Base-by-base conservation (phyloP, 495 filamentous ascomycete species). In the Penicillium egyptiacum region DNA sequence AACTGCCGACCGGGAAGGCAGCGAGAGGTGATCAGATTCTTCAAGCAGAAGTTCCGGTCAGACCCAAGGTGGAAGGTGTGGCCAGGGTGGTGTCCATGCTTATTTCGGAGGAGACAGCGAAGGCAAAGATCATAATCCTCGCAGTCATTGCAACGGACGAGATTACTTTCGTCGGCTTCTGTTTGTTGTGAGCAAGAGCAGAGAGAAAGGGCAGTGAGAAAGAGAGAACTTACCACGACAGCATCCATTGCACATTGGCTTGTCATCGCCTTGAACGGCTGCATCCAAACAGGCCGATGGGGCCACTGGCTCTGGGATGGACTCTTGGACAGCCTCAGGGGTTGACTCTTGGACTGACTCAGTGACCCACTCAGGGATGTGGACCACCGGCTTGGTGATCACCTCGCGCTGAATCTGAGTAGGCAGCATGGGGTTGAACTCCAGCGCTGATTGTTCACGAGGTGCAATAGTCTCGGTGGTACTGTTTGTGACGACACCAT, bases 101-200 rank as follows among this genome's bases (percentile, higher is more conserved):
- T 85, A 68, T 87, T 79, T 44, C 75, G 80, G 49, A 84, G 72
- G 40, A 93, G 88, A 75, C 94, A 99, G 28, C 74, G 70, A 53
- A 90, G 79, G 81, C 94, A 99, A 30, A 99, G 84, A 64, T 98
- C 93, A 68, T 84, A 98, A 72, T 98, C 93, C 4, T 89, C 86
- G 68, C 94, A 99, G 41, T 79, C 76, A 10, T 76, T 81, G 81
- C 94, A 99, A 56, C 89, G 90, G 55, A 97, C 85, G 67, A 97
- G 91, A 47, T 89, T 81, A 26, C 78, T 75, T 68, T 92, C 91
- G 41, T 85, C 81, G 25, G 89, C 76, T 59, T 92, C 89, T 87
- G 68, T 44, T 28, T 20, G 47, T 50, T 40, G 26, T 40, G n/a
- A 41, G 53, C 16, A 63, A n/a, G 12, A 1, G 1, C 33, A 23